Conservation (phyloP, 345 rosid genomes). For the Populus ilicifolia region DNA sequence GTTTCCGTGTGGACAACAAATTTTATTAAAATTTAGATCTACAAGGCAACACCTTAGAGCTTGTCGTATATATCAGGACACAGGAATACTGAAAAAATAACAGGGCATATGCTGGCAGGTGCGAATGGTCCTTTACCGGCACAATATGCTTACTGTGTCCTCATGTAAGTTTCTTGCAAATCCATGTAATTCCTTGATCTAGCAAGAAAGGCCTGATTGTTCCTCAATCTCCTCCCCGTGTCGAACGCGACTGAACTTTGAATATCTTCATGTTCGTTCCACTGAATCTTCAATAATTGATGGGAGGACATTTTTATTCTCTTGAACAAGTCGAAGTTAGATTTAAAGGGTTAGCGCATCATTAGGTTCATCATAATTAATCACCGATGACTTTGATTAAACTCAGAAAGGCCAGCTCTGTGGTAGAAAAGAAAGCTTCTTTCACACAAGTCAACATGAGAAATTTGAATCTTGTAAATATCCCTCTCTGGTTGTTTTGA, state of each 20-base stretch:
- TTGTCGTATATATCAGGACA: neutral
- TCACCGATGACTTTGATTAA: too few relatives aligned
- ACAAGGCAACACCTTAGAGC: too few relatives aligned
- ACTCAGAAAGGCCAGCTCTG: too few relatives aligned
- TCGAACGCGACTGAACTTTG: neutral
- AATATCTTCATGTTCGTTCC: neutral
- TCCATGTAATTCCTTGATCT: neutral
- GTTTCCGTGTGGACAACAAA: too few relatives aligned
- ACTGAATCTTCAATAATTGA: neutral
- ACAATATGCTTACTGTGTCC: neutral
- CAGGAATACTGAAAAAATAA: neutral
- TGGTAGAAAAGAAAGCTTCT: too few relatives aligned
- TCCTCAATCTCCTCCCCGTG: slow-evolving; percentile 1
- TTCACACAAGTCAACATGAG: neutral
- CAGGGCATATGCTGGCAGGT: neutral
- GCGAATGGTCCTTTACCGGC: neutral
- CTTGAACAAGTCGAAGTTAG: neutral
- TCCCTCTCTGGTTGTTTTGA: neutral
- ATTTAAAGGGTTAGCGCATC: too few relatives aligned
- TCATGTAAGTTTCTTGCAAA: neutral
- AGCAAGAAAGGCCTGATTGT: too few relatives aligned
- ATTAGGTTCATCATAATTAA: neutral
- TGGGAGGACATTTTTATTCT: neutral
- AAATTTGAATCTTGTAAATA: neutral
- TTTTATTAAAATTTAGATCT: too few relatives aligned